Evolutionary conservation across 345 rosid genomes (phyloP).

Genomic region (Streptanthus diversifolius): DNA sequence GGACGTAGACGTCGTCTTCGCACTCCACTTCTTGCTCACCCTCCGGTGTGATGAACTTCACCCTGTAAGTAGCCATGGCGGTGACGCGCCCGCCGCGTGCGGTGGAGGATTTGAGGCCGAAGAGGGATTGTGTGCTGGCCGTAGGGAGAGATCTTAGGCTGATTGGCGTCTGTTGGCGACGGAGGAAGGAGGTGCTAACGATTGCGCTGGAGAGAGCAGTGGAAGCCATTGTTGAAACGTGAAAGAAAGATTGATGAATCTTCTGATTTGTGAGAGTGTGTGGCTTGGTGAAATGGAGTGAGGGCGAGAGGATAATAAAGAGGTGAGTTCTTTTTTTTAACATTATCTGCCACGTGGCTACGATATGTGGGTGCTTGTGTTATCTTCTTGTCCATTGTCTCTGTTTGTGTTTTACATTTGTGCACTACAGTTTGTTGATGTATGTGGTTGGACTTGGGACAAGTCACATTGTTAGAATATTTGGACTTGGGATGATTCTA

Average conservation of each 20-base stretch:
- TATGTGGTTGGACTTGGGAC: conserved; percentile 12
- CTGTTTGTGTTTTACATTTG: background rate
- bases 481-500: background rate
- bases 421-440: background rate
- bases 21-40: conserved; percentile 48
- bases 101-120: conserved; percentile 46
- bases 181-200: conserved; percentile 52
- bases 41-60: conserved; percentile 64
- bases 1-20: conserved; percentile 53
- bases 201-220: conserved; percentile 55
- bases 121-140: conserved; percentile 44
- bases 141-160: conserved; percentile 47
- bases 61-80: conserved; percentile 69
- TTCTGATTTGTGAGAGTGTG: background rate
- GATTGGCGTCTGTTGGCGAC: conserved; percentile 40
- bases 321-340: background rate
- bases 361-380: background rate
- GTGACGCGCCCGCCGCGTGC: conserved; percentile 45
- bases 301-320: background rate
- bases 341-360: too few relatives aligned
- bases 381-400: background rate
- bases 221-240: conserved; percentile 43
- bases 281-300: background rate
- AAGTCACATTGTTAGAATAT: background rate
- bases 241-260: background rate